Evolutionary conservation across 192 early-diverging fungal species (phyloP), one percentile per base, ranked within the genome.

Genomic region (Rhizoclosmatium globosum): DNA sequence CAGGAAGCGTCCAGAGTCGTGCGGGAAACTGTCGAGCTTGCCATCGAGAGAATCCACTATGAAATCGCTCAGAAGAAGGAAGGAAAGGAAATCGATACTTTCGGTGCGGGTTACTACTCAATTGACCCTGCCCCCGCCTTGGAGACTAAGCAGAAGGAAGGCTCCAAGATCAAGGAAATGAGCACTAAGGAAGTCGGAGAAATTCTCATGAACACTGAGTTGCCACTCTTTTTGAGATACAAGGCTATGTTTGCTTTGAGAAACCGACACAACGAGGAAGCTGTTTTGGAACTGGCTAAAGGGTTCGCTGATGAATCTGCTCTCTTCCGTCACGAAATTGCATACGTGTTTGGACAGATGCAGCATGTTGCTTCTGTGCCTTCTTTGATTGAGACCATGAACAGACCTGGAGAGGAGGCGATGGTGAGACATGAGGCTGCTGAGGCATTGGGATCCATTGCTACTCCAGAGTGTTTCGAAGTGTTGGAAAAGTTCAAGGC

Each of bases 371-470:
- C 93, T 3, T 90, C 91, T 38, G 94, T 99, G 0, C 96, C 96
- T 43, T 89, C 94, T 4, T 86, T 99, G 50, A 87, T 91, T 9
- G 89, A 92, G 72, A 87, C 91, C 4, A 87, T 99, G n/a, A 87
- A 85, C 56, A 94, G 95, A 84, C 77, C 82, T 9, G 79, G 88
- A 41, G 97, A 99, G 82, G 89, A 86, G 7, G 78, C 92, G 48
- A 99, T 99, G 96, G 97, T 99, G 3, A 91, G 97, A 19, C 97
- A 99, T 79, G 97, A 99, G 84, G 94, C 94, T 60, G 97, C 97
- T 3, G 97, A 99, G 88, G 97, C 97, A 9, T 82, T 99, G 74
- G 97, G 97, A 15, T 95, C 94, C 7, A 95, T 99, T 82, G 97
- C 96, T 53, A 95, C 94, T 1, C 90, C 91, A 48, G 94, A 99